Evolutionary conservation across 352 stramenopile species (phyloP), one percentile per base, ranked within the genome.

Genomic region (Plasmopara muralis): DNA sequence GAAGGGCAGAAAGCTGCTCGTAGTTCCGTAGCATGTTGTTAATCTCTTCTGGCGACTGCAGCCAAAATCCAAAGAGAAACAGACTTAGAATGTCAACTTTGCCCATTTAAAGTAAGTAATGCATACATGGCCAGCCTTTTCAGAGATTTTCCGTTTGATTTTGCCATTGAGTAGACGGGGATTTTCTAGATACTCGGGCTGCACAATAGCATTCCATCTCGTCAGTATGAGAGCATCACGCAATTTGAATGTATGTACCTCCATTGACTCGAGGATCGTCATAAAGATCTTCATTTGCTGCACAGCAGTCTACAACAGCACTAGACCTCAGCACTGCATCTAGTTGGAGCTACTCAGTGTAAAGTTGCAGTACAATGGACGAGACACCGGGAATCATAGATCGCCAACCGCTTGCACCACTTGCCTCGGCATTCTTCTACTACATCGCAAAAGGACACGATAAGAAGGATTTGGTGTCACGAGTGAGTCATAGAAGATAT

Each of bases 1-100:
- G 83, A 35, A 93, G 64, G 20, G 75, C 75, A 30, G 68, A 74
- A 25, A 93, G 57, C 61, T 93, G 83, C 50, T 91, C 81, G 64
- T 89, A 93, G 52, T 89, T 76, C 53, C 79, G 78, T 20, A 93
- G 53, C 77, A 91, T 85, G 59, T 80, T 87, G 66, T 93, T 93
- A 63, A 93, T 87, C 48, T 93, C 78, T 57, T 91, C 83, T 6
- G 82, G 60, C 9, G 74, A 83, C 81, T 91, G 43, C 15, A 55
- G 9, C 0, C 35, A 4, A 40, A 25, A 25, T 35, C 18, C 28
- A 63, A 9, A 43, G 43, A 10, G 2, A 38, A 20, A 15, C 30
- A 6, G 1, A 31, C 7, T 12, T 20, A 49, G 37, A 18, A 18
- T 15, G 9, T 12, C 42, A 47, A 37, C 5, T 39, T 6, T 10